Conservation (phyloP, 2,329 filamentous ascomycete genomes). For the Penicillium brasilianum region DNA sequence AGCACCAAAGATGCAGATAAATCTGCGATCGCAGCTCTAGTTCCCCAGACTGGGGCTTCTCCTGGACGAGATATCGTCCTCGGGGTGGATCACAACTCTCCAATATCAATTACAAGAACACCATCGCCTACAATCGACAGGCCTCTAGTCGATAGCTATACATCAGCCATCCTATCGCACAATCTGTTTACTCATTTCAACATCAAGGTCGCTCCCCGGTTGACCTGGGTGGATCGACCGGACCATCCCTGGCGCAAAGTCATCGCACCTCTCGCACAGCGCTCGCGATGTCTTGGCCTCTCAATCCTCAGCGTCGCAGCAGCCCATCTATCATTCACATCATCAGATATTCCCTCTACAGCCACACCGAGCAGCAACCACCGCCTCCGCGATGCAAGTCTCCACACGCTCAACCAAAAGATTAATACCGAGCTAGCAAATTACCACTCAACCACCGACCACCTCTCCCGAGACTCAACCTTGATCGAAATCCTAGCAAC, state of each 20-base stretch:
- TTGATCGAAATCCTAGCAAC: conserved; percentile 22
- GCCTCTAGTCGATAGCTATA: conserved; percentile 15
- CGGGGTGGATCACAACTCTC: not conserved
- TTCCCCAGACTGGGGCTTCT: not conserved
- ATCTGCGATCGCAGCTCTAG: not conserved
- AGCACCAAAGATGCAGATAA: not conserved
- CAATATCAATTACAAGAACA: not conserved
- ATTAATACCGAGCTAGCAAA: conserved; percentile 15
- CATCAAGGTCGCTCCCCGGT: conserved; percentile 23
- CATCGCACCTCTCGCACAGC: conserved; percentile 26
- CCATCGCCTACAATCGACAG: not conserved
- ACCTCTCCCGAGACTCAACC: not conserved
- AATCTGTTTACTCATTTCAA: conserved; percentile 30
- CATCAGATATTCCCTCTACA: conserved; percentile 10
- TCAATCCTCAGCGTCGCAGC: conserved; percentile 13
- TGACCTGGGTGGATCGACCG: conserved; percentile 32
- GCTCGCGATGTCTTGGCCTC: conserved; percentile 25
- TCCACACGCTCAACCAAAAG: conserved; percentile 17
- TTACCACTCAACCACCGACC: not conserved
- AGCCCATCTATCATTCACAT: conserved; percentile 9
- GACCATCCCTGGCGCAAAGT: conserved; percentile 32
- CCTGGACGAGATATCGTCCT: not conserved
- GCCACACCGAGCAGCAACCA: not conserved
- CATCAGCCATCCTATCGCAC: conserved; percentile 18
- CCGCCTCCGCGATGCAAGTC: conserved; percentile 5